Base-by-base conservation (phyloP, 345 rosid species). In the Fremontodendron californicum region DNA sequence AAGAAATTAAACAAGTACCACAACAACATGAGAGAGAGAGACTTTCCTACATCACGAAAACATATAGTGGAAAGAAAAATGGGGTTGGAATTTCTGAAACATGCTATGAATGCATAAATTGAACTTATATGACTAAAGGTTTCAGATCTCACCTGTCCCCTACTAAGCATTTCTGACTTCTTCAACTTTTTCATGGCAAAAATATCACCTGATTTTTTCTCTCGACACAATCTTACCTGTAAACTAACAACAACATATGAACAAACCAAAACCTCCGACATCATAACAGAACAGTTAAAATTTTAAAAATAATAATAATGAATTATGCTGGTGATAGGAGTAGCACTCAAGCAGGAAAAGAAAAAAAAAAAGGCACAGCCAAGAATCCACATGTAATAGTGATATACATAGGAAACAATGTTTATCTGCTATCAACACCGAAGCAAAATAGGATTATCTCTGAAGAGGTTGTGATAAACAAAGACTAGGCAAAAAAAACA, bases 141-240 rank as follows among this genome's bases (percentile, higher is more conserved):
- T 75, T 39, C 60, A 35, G 67, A 81, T 83, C 87, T 86, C 83
- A 94, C 98, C 92, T 94, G 98, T 16, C 97, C 98, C 69, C 97
- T 88, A 83, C 94, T 93, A 79, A 94, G 97, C 98, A 94, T 94
- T 87, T 94, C 98, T 21, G 98, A 93, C 84, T 94, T 94, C 89
- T 88, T 93, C 85, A 94, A 80, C 80, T 93, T 94, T 88, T 94
- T 94, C 98, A 94, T 93, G 73, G 98, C 98, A 84, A 87, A 94
- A 49, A 91, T 91, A 73, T 87, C 84, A 75, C 97, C 93, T 11
- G 96, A 85, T 78, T 88, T 89, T 83, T 90, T 93, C 85, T 91
- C 98, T 77, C 88, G 85, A 81, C 97, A 93, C 58, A 94, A 82
- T 78, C 98, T 86, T 71, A 94, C 98, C 98, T 94, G 88, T 27